Evolutionary conservation across 306 rosid species (phyloP), one percentile per base, ranked within the genome.

Genomic region (Trichosanthes truncata): DNA sequence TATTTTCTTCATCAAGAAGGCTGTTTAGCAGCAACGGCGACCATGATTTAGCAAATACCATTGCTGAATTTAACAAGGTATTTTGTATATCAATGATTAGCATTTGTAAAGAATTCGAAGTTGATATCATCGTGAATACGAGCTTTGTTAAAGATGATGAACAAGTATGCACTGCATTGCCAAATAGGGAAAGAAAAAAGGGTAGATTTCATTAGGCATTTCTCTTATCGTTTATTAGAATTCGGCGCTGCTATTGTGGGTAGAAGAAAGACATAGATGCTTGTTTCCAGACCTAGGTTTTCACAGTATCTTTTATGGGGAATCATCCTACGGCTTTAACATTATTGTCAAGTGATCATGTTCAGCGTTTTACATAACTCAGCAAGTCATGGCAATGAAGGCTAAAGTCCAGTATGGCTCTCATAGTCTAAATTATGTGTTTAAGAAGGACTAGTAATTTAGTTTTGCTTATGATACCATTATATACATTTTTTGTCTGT

Each of bases 51-150:
- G 68, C 87, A 51, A 86, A 63, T 82, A 78, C 88, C 23, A 90
- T 94, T 77, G 83, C 85, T 48, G 96, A 92, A 82, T 92, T 94
- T 78, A 92, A 94, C 84, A 84, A 91, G 90, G 98, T 92, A 75
- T 48, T 72, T 25, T 72, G 25, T 3, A 3, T 46, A 46, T 72
- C 59, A 72, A 35, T 1, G 33, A 13, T 33, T 77, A 52, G 61
- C 40, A 41, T 78, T 56, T 48, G 40, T 40, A 1, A 60, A 9
- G 43, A 67, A 52, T 36, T 36, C 29, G 63, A 15, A 68, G 41
- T 59, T 20, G 2, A 15, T 61, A 4, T 45, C 21, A 43, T 71
- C 3, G 4, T 7, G 8, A 0, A 9, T 36, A 7, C 13, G 23
- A 67, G 3, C 74, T 35, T 67, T 18, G 51, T 45, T 45, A 43